Evolutionary conservation across 352 stramenopile species (phyloP).

Genomic region (Globisporangium splendens): DNA sequence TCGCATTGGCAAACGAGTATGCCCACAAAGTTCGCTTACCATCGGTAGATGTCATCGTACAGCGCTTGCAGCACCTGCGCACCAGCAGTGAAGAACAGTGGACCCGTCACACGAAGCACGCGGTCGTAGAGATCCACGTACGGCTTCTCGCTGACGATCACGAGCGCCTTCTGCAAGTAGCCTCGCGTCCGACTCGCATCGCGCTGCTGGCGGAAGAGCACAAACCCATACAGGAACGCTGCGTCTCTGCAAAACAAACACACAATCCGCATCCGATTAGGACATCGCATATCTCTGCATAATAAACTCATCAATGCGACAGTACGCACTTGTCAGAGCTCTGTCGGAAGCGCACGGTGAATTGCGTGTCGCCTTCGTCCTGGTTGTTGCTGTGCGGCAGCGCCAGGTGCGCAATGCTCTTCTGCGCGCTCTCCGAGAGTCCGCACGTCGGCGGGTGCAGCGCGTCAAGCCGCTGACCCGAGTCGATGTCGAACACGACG

Average conservation of each 20-base stretch:
- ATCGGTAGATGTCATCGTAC: constrained; percentile 67
- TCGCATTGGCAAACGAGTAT: neutral
- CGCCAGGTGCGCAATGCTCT: constrained; percentile 69
- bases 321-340: constrained; percentile 22
- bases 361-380: constrained; percentile 85
- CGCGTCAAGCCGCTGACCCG: constrained; percentile 65
- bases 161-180: constrained; percentile 85
- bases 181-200: constrained; percentile 61
- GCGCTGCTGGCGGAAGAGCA: constrained; percentile 82
- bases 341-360: constrained; percentile 67
- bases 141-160: constrained; percentile 65
- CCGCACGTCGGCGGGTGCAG: constrained; percentile 44
- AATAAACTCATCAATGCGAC: neutral
- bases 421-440: constrained; percentile 48
- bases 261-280: neutral
- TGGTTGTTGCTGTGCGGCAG: constrained; percentile 87
- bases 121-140: constrained; percentile 81
- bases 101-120: constrained; percentile 59
- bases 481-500: constrained; percentile 81
- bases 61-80: constrained; percentile 62
- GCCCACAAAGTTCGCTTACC: constrained; percentile 24
- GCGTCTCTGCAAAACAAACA: constrained; percentile 15
- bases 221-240: constrained; percentile 74
- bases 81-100: constrained; percentile 77
- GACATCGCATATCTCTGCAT: too few species aligned